These are phyloP conservation scores for Stenogyne calaminthoides DNA, from an alignment of 305 asterid species.

Conservation along the genomic window DNA sequence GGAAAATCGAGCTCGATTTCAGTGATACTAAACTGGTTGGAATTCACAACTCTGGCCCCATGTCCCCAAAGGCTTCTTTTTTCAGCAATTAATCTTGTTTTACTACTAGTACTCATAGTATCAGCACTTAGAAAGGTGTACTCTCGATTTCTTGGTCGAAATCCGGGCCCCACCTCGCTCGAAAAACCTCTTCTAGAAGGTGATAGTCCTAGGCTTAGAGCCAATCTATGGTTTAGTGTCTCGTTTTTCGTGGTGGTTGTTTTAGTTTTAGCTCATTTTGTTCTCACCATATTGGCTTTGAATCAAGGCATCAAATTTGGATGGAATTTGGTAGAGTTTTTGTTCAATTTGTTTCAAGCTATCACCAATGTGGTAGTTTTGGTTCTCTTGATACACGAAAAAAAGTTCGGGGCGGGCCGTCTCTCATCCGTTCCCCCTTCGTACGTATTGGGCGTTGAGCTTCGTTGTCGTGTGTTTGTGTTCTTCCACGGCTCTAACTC, in stretches of 20 bases:
- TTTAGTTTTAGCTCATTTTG: conserved; percentile 42
- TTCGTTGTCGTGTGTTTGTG: conserved; percentile 39
- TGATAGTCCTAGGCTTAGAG: conserved; percentile 34
- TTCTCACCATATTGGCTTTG: conserved; percentile 42
- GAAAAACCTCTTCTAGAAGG: conserved; percentile 51
- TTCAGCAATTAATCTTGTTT: conserved; percentile 44
- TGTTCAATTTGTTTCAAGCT: conserved; percentile 47
- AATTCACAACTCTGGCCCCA: conserved; percentile 55
- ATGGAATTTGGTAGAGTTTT: conserved; percentile 48
- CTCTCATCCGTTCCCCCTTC: conserved; percentile 50
- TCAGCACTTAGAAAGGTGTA: conserved; percentile 40
- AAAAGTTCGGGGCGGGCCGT: conserved; percentile 49
- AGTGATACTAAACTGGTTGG: conserved; percentile 32
- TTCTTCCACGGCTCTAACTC: conserved; percentile 35
- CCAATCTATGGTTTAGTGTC: conserved; percentile 44
- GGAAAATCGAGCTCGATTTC: conserved; percentile 26
- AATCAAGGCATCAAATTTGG: conserved; percentile 34
- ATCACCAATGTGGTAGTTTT: conserved; percentile 39
- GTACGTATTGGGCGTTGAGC: conserved; percentile 49
- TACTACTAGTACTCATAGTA: conserved; percentile 40
- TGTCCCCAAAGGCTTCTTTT: conserved; percentile 60
- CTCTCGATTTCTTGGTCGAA: conserved; percentile 34
- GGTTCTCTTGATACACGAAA: conserved; percentile 51
- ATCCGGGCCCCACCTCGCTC: conserved; percentile 28
- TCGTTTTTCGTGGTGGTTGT: conserved; percentile 37